Conservation (phyloP, 176 grass and related monocot genomes). For the Carex kokanica region DNA sequence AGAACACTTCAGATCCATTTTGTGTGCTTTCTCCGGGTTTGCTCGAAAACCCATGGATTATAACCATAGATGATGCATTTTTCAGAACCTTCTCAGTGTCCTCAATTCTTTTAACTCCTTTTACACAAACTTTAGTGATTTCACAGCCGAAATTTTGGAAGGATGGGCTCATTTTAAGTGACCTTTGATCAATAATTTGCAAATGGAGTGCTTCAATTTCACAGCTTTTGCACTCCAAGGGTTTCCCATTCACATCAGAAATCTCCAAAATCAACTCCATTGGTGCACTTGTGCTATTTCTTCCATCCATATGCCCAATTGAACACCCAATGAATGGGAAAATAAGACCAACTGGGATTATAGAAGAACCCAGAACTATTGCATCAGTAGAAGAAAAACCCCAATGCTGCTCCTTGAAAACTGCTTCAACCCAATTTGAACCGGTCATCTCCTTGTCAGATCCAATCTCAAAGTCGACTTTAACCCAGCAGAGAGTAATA, state of each 20-base stretch:
- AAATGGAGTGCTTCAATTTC: constrained; percentile 33
- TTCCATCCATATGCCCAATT: constrained; percentile 2
- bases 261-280: constrained; percentile 35
- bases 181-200: constrained; percentile 14
- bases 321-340: constrained; percentile 34
- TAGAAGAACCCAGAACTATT: constrained; percentile 35
- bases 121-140: constrained; percentile 50
- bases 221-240: constrained; percentile 43
- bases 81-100: constrained; percentile 28
- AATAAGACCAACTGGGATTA: constrained; percentile 38
- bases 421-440: constrained; percentile 17
- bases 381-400: constrained; percentile 39
- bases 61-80: constrained; percentile 34
- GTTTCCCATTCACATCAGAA: constrained; percentile 33
- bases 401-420: constrained; percentile 33
- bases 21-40: constrained; percentile 28
- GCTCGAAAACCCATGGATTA: constrained; percentile 41
- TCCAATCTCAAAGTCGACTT: constrained; percentile 19
- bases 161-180: not conserved
- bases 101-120: constrained; percentile 40
- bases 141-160: constrained; percentile 1
- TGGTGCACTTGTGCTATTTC: not conserved
- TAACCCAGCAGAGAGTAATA: constrained; percentile 36
- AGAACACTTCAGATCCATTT: constrained; percentile 36
- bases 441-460: not conserved